phyloP scores from a whole-genome alignment of 495 filamentous ascomycete genomes.

The Entonaema liquescens region DNA sequence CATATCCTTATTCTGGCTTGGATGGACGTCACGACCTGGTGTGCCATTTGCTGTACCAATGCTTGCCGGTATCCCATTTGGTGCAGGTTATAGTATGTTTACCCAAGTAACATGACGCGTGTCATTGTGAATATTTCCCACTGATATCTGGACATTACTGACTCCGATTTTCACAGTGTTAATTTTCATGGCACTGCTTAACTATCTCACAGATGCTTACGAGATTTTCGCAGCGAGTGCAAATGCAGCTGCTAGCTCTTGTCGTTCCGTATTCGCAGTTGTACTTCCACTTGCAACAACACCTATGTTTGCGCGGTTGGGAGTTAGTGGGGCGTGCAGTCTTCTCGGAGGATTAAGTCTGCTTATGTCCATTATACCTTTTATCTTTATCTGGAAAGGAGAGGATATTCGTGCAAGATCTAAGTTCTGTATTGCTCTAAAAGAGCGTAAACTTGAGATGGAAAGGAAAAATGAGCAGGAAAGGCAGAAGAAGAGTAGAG shows the following conservation, averaged over 20 bases:
- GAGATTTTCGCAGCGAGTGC: constrained; percentile 76
- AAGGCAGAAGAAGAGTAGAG: constrained; percentile 29
- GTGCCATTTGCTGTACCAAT: constrained; percentile 72
- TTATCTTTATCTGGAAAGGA: constrained; percentile 55
- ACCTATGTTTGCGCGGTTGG: constrained; percentile 51
- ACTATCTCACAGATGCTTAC: constrained; percentile 82
- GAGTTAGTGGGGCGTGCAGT: constrained; percentile 50
- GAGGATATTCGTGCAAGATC: constrained; percentile 47
- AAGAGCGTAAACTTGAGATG: constrained; percentile 51
- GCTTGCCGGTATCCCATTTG: constrained; percentile 71
- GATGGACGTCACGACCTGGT: constrained; percentile 65
- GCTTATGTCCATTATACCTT: constrained; percentile 52
- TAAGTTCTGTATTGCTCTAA: constrained; percentile 50
- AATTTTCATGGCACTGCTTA: constrained; percentile 70
- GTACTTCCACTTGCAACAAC: constrained; percentile 61
- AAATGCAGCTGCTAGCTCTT: constrained; percentile 68
- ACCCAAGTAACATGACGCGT: too few relatives aligned
- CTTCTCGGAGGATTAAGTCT: constrained; percentile 51
- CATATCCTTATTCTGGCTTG: constrained; percentile 75
- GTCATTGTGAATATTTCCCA: too few relatives aligned
- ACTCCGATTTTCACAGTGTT: constrained; percentile 45
- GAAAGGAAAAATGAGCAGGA: constrained; percentile 41
- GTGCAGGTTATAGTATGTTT: constrained; percentile 66
- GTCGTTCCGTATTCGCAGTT: constrained; percentile 69
- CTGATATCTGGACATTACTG: neutral